These are phyloP conservation scores for Centaurea solstitialis DNA, from an alignment of 129 eudicot genomes.

Conservation along the genomic window DNA sequence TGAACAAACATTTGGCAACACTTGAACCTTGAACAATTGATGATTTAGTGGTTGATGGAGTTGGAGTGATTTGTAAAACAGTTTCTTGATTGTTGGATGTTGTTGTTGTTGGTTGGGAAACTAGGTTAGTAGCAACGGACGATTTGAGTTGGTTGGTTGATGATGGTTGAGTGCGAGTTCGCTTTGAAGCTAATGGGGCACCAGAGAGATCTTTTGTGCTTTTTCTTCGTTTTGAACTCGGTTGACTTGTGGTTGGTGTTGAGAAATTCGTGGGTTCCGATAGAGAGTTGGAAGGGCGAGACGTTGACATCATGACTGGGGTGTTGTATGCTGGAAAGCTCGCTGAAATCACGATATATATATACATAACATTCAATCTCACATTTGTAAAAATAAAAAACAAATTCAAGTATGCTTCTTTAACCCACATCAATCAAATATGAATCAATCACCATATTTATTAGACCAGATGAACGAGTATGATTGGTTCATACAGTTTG, in stretches of 20 bases:
- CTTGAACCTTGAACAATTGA: slow-evolving; percentile 55
- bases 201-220: slow-evolving; percentile 32
- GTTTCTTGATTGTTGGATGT: slow-evolving; percentile 14
- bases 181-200: slow-evolving; percentile 48
- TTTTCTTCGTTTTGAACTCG: slow-evolving; percentile 43
- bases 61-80: slow-evolving; percentile 21
- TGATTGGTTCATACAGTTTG: no score
- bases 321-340: slow-evolving; percentile 47
- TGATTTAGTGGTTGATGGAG: slow-evolving; percentile 21
- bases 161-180: slow-evolving; percentile 34
- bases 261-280: slow-evolving; percentile 39
- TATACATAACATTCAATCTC: not conserved
- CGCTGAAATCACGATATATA: slow-evolving; percentile 7
- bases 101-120: slow-evolving; percentile 19
- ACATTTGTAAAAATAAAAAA: not conserved
- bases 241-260: slow-evolving; percentile 44
- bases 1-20: slow-evolving; percentile 82
- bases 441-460: no score
- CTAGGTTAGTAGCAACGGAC: not conserved
- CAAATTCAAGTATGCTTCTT: no score
- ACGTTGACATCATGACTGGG: slow-evolving; percentile 47
- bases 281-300: slow-evolving; percentile 31
- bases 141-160: slow-evolving; percentile 10
- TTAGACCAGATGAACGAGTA: no score
- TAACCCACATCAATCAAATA: no score